Conservation (phyloP, 176 grass and related monocot genomes). For the Elaeis guineensis region DNA sequence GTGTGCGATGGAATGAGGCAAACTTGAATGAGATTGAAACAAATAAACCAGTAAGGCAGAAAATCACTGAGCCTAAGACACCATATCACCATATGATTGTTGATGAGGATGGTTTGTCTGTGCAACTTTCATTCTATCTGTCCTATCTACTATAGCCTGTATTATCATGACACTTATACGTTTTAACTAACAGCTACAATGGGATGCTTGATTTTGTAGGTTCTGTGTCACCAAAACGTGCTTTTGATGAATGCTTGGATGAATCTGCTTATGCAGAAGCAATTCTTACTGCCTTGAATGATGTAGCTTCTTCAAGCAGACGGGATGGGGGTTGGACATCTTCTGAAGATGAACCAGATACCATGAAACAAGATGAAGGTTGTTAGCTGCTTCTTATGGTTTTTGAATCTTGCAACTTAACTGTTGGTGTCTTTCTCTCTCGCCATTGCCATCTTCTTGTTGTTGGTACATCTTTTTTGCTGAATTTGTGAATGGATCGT, state of each 20-base stretch:
- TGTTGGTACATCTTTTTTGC: too few relatives aligned
- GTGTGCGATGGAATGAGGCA: slow-evolving; percentile 82
- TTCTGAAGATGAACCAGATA: slow-evolving; percentile 67
- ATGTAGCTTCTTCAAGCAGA: slow-evolving; percentile 69
- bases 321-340: slow-evolving; percentile 50
- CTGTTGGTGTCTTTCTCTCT: too few relatives aligned
- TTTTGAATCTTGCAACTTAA: too few relatives aligned
- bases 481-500: too few relatives aligned
- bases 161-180: too few relatives aligned
- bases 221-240: slow-evolving; percentile 36
- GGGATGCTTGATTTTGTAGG: slow-evolving; percentile 9
- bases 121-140: background rate
- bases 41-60: slow-evolving; percentile 91
- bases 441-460: too few relatives aligned
- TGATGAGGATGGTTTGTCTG: slow-evolving; percentile 57
- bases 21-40: slow-evolving; percentile 94
- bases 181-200: too few relatives aligned
- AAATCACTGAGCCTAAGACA: slow-evolving; percentile 97
- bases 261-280: slow-evolving; percentile 70
- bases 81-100: slow-evolving; percentile 87
- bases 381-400: background rate
- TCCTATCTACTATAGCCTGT: too few relatives aligned
- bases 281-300: slow-evolving; percentile 70
- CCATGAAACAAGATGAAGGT: slow-evolving; percentile 80
- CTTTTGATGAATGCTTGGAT: slow-evolving; percentile 86